Evolutionary conservation across 164 flowering plant genomes (phyloP), one percentile per base, ranked within the genome.

Genomic region (Stephania japonica): DNA sequence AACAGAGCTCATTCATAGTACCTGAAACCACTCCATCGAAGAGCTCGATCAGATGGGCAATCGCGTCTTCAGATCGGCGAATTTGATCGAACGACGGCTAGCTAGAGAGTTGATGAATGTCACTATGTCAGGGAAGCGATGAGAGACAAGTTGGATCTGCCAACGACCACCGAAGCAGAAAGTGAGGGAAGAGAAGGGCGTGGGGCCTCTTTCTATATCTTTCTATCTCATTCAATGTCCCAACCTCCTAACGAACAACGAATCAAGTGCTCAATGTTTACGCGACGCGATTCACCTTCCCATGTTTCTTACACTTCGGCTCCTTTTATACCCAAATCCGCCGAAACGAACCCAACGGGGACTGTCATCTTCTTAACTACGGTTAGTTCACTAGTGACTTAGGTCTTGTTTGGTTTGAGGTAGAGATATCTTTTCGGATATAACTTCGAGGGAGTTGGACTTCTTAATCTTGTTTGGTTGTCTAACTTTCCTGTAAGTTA

Each of bases 111-210:
- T n/a, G n/a, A n/a, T n/a, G n/a, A n/a, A n/a, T n/a, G n/a, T n/a
- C n/a, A n/a, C n/a, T n/a, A n/a, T 62, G 10, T 62, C 26, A 62
- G 65, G 7, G 10, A 23, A 62, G 65, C 24, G 24, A 62, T n/a
- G 26, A 21, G 9, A n/a, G 65, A 62, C 12, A 23, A n/a, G 65
- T 62, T 62, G 26, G 65, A 62, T 62, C 65, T 23, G 65, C 26
- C 65, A 62, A 62, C 65, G 27, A 63, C 66, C 32, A 63, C 66
- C 66, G 23, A 27, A 11, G 66, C 25, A 21, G 66, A 63, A 23
- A 63, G 66, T 2, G 66, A 63, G 27, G 25, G 66, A 63, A 24
- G 38, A 6, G 25, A 24, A 63, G 66, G 25, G 66, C 26, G 66
- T 63, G 66, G 66, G 66, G 66, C 27, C 66, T 63, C 27, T 32